Conservation (phyloP, 257 asterid genomes). For the Jasminum sambac region DNA sequence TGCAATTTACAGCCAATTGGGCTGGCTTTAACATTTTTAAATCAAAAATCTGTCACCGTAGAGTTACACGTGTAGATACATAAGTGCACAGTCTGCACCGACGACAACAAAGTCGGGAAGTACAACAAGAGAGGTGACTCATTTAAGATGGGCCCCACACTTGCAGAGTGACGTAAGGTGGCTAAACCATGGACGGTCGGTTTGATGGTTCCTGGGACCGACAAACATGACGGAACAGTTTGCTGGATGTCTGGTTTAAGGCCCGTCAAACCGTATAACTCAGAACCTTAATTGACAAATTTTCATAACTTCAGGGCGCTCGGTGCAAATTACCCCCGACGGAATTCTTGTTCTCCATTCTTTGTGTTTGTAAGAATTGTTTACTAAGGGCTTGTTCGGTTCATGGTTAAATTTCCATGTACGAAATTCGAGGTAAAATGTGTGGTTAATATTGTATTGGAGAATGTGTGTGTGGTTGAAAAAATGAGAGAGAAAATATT, state of each 20-base stretch:
- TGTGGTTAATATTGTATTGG: too few relatives aligned
- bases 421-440: too few relatives aligned
- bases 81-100: constrained; percentile 41
- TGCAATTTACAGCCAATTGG: too few relatives aligned
- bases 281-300: background rate
- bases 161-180: constrained; percentile 22
- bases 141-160: background rate
- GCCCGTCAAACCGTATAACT: constrained; percentile 17
- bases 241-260: constrained; percentile 31
- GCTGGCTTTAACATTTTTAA: too few relatives aligned
- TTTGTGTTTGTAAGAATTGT: too few relatives aligned
- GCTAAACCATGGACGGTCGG: constrained; percentile 23
- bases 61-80: constrained; percentile 24
- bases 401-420: too few relatives aligned
- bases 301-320: background rate
- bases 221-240: constrained; percentile 6
- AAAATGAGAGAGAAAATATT: too few relatives aligned
- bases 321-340: background rate
- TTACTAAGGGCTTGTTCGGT: too few relatives aligned
- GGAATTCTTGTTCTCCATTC: background rate
- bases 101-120: constrained; percentile 15
- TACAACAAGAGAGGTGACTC: background rate
- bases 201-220: constrained; percentile 8
- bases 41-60: background rate
- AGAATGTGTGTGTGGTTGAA: too few relatives aligned